Conservation (phyloP, 2,329 filamentous ascomycete species). For the Botrytis sinoallii region DNA sequence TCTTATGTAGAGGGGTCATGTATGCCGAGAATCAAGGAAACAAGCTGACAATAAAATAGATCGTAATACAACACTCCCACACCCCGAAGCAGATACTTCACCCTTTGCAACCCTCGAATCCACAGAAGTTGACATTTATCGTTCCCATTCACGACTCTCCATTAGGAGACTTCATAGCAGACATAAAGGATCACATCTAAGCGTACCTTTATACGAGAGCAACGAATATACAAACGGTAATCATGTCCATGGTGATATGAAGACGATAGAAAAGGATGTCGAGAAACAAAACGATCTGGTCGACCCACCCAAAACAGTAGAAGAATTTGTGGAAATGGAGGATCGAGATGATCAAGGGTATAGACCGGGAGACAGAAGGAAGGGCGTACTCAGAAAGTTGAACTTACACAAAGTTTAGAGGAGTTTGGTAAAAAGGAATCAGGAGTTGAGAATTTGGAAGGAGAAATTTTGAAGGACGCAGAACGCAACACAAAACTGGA, state of each 20-base stretch:
- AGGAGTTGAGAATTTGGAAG: neutral
- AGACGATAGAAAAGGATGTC: slow-evolving; percentile 14
- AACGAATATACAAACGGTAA: slow-evolving; percentile 28
- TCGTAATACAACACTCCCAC: slow-evolving; percentile 59
- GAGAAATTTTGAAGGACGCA: neutral
- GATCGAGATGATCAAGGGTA: slow-evolving; percentile 13
- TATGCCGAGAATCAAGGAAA: neutral
- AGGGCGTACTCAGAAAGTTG: slow-evolving; percentile 26
- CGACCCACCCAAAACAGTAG: slow-evolving; percentile 10
- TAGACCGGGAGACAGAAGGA: slow-evolving; percentile 25
- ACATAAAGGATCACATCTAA: slow-evolving; percentile 21
- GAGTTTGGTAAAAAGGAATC: neutral
- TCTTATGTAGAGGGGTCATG: neutral
- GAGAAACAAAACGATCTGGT: slow-evolving; percentile 8
- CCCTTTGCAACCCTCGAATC: slow-evolving; percentile 55
- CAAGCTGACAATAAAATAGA: slow-evolving; percentile 30
- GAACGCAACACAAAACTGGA: slow-evolving; percentile 1
- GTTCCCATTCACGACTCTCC: slow-evolving; percentile 26
- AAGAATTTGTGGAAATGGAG: slow-evolving; percentile 10
- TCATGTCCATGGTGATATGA: slow-evolving; percentile 20
- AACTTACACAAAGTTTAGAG: slow-evolving; percentile 21
- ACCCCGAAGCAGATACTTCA: slow-evolving; percentile 59
- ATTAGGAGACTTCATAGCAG: slow-evolving; percentile 24
- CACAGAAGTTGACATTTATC: slow-evolving; percentile 48
- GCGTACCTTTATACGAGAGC: slow-evolving; percentile 27